phyloP scores from a whole-genome alignment of 495 filamentous ascomycete genomes.

The Bacidia rubella region DNA sequence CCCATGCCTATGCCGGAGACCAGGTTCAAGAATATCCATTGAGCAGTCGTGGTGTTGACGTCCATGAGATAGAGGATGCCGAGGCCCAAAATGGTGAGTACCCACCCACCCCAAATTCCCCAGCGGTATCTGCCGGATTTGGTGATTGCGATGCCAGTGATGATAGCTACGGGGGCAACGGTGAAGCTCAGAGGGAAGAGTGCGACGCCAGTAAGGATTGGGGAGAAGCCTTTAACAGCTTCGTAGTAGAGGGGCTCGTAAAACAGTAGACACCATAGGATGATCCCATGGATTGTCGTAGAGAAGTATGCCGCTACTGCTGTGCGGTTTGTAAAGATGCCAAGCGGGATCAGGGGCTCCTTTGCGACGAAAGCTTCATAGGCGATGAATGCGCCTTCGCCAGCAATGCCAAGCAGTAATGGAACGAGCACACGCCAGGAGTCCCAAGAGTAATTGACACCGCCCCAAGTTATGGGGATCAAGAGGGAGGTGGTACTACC shows the following conservation, averaged over 20 bases:
- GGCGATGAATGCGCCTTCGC: conserved; percentile 30
- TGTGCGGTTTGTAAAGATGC: conserved; percentile 34
- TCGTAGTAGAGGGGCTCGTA: conserved; percentile 53
- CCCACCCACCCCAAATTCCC: conserved; percentile 45
- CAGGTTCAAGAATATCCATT: conserved; percentile 40
- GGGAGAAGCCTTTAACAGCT: conserved; percentile 39
- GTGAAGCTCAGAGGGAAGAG: conserved; percentile 46
- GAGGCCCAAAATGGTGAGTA: conserved; percentile 31
- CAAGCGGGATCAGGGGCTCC: conserved; percentile 33
- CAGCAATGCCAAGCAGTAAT: conserved; percentile 38
- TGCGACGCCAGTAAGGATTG: conserved; percentile 44
- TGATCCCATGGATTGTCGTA: conserved; percentile 39
- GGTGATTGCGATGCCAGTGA: conserved; percentile 35
- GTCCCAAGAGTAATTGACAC: conserved; percentile 36
- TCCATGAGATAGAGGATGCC: conserved; percentile 36
- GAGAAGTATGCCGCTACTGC: conserved; percentile 28
- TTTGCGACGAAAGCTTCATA: conserved; percentile 35
- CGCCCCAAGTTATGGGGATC: conserved; percentile 35
- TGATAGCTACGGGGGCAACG: conserved; percentile 32
- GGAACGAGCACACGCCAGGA: conserved; percentile 43
- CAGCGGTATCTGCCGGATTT: conserved; percentile 39
- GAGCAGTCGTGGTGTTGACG: conserved; percentile 28
- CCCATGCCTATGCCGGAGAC: conserved; percentile 36
- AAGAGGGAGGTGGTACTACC: conserved; percentile 13
- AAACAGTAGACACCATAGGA: conserved; percentile 44